Conservation (phyloP, 1,284 basidiomycete species). For the Microbotryomycetes sp. region DNA sequence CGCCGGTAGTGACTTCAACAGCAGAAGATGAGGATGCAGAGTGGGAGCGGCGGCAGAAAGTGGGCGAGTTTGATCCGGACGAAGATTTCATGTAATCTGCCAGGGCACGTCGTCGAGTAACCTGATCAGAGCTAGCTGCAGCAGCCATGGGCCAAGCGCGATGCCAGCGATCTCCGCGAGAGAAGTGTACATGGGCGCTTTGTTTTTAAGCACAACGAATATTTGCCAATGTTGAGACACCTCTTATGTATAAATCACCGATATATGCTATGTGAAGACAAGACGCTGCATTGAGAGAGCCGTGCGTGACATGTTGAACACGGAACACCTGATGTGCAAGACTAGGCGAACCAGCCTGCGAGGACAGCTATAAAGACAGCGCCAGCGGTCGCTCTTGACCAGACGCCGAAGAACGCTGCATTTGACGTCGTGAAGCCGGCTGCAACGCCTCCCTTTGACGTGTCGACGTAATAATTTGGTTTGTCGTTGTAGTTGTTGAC, state of each 20-base stretch:
- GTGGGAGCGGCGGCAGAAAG: constrained; percentile 4
- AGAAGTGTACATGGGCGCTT: no score
- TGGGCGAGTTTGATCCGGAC: constrained; percentile 24
- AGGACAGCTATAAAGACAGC: background rate
- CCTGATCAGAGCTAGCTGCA: no score
- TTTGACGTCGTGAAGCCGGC: constrained; percentile 9
- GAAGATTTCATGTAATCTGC: constrained; percentile 29
- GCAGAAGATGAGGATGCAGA: constrained; percentile 16
- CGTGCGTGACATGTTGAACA: no score
- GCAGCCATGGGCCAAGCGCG: no score
- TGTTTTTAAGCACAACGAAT: no score
- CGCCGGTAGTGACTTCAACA: background rate
- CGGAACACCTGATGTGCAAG: background rate
- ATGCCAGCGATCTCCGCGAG: no score
- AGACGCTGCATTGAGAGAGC: no score
- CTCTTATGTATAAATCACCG: no score
- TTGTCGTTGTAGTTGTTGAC: constrained; percentile 11
- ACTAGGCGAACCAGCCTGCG: background rate
- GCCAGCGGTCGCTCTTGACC: background rate
- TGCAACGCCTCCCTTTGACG: constrained; percentile 16
- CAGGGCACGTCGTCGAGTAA: no score
- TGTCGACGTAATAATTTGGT: constrained; percentile 2
- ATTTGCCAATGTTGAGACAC: no score
- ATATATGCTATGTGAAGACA: no score
- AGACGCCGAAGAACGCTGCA: background rate